Base-by-base conservation (phyloP, 441 rosid genomes). In the Rhodomyrtus psidioides region DNA sequence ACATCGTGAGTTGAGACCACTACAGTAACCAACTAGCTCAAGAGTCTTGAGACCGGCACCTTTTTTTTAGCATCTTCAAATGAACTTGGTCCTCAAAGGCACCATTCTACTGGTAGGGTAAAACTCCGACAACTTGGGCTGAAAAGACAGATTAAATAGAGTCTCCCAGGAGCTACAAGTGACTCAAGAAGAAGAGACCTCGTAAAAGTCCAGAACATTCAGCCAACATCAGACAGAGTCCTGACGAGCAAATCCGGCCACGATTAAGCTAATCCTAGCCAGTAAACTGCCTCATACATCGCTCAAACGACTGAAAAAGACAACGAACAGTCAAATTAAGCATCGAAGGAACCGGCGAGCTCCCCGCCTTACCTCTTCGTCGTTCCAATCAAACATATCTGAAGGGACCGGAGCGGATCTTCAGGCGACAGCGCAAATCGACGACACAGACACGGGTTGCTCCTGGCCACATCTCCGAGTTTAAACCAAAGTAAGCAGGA, bases 321-420 rank as follows among this genome's bases (percentile, higher is more conserved):
- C 30, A 16, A 81, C 30, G 16, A 82, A 19, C 42, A 13, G 34
- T 82, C 49, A 34, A 74, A 74, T 19, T 9, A 24, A 74, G 19
- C 42, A 54, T 21, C 34, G n/a, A 53, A 82, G 42, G 42, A 28
- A 26, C 42, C 42, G 57, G 58, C 23, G 42, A 54, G 53, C 57
- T 17, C 58, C 53, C 26, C 10, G 56, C 46, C 59, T 53, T 82
- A 82, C 83, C 83, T 82, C 83, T 55, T 82, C 83, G 59, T 82
- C 83, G 83, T 82, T 82, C 83, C 83, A 82, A 21, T 82, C 83
- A 82, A 82, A 82, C 83, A 82, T 82, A 19, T 28, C 83, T 82
- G 58, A 82, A 53, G 83, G 59, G 12, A 23, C 39, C 84, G 83
- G 81, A 6, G 79, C 79, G 79, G 79, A 70, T 70, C 79, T 39